Conservation (phyloP, 805 yeast species). For the Cyberlindnera petersonii region DNA sequence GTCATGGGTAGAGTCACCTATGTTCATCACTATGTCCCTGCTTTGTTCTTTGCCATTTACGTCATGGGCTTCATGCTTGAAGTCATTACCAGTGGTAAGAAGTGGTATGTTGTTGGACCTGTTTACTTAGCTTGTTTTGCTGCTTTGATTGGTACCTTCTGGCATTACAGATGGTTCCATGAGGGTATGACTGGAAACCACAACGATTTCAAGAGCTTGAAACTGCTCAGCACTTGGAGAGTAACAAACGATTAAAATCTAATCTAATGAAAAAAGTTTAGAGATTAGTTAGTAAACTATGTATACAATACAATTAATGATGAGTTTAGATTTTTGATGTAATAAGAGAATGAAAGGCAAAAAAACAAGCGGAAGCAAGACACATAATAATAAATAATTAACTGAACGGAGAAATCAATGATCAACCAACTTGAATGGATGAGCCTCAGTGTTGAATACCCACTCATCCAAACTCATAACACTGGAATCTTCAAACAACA, state of each 20-base stretch:
- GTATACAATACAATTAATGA: neutral
- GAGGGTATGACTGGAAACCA: constrained; percentile 74
- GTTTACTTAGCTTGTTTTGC: constrained; percentile 47
- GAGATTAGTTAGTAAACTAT: neutral
- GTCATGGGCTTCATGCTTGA: constrained; percentile 40
- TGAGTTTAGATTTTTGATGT: neutral
- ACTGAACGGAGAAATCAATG: constrained; percentile 1
- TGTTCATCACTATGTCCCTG: constrained; percentile 95
- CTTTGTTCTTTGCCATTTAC: constrained; percentile 88
- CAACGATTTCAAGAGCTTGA: constrained; percentile 44
- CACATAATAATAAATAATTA: neutral
- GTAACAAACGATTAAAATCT: constrained; percentile 7
- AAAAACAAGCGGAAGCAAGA: neutral
- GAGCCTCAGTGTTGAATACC: constrained; percentile 61
- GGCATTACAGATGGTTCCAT: constrained; percentile 61
- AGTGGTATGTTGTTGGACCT: constrained; percentile 25
- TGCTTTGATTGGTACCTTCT: constrained; percentile 53
- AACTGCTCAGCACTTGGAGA: constrained; percentile 57
- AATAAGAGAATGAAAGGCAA: neutral
- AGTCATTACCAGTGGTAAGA: constrained; percentile 22
- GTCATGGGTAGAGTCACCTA: constrained; percentile 96
- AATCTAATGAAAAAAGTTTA: neutral
- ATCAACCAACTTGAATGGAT: constrained; percentile 40
- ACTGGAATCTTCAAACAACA: constrained; percentile 42
- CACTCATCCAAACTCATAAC: constrained; percentile 47